Conservation (phyloP, 306 rosid genomes). For the Inga laurina region DNA sequence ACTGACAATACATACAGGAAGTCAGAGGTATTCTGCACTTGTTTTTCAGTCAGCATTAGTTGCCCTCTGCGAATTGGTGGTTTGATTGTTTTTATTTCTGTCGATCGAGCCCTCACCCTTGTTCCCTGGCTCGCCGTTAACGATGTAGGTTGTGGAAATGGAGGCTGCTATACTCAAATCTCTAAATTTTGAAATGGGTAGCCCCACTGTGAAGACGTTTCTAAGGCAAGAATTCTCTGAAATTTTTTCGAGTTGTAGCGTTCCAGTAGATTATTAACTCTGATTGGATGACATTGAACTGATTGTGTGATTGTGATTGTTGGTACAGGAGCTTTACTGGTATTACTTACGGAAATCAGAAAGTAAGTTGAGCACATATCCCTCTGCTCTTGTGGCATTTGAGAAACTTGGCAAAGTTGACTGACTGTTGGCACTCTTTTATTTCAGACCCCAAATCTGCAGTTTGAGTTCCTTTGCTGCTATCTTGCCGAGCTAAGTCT, state of each 20-base stretch:
- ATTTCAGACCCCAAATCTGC: slow-evolving; percentile 51
- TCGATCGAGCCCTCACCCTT: neutral
- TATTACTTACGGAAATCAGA: slow-evolving; percentile 39
- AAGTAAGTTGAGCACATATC: slow-evolving; percentile 39
- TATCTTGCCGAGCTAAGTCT: slow-evolving; percentile 89
- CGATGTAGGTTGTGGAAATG: slow-evolving; percentile 66
- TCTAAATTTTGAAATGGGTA: slow-evolving; percentile 67
- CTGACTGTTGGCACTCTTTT: slow-evolving; percentile 17
- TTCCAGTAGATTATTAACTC: neutral
- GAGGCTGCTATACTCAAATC: slow-evolving; percentile 69
- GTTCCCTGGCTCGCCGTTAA: neutral
- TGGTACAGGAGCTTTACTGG: slow-evolving; percentile 56
- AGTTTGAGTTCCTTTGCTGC: slow-evolving; percentile 58
- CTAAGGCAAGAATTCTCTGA: slow-evolving; percentile 50
- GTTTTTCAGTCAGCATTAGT: neutral
- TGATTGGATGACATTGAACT: neutral
- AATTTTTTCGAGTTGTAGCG: neutral
- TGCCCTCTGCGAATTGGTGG: neutral
- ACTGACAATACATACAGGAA: slow-evolving; percentile 63
- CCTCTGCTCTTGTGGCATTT: neutral
- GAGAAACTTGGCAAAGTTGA: neutral
- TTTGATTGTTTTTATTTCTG: neutral
- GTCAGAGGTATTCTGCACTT: slow-evolving; percentile 47
- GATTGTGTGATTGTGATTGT: neutral
- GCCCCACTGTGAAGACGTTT: slow-evolving; percentile 70